These are phyloP conservation scores for Tetrahymena thermophila DNA, from an alignment of 73 alveolate species.

Conservation along the genomic window DNA sequence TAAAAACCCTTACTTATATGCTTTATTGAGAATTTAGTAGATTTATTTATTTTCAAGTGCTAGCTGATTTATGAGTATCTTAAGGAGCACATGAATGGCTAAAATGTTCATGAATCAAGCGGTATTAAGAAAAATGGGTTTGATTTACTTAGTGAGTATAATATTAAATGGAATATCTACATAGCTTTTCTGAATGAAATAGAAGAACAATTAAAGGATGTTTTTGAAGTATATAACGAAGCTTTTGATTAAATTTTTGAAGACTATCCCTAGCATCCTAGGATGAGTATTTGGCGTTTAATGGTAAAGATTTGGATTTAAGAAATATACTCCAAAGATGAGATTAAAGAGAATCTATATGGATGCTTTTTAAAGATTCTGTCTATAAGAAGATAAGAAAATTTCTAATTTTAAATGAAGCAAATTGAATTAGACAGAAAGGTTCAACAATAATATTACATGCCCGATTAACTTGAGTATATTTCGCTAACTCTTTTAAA, in stretches of 20 bases:
- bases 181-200: neutral
- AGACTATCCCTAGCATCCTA: neutral
- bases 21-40: neutral
- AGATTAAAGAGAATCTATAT: neutral
- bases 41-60: neutral
- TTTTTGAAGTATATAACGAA: neutral
- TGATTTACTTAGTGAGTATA: neutral
- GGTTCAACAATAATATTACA: neutral
- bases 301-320: neutral
- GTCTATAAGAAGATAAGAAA: neutral
- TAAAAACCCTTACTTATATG: neutral
- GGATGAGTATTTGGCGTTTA: neutral
- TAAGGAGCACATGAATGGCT: neutral
- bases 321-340: neutral
- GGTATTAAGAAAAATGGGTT: neutral
- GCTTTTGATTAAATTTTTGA: neutral
- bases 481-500: neutral
- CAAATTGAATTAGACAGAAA: neutral
- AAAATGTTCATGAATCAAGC: neutral
- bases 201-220: neutral
- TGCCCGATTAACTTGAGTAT: neutral
- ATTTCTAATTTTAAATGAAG: neutral
- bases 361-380: neutral
- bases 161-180: neutral
- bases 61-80: neutral